Base-by-base conservation (phyloP, 2,329 filamentous ascomycete species). In the Aotearoamyces nothofagi region DNA sequence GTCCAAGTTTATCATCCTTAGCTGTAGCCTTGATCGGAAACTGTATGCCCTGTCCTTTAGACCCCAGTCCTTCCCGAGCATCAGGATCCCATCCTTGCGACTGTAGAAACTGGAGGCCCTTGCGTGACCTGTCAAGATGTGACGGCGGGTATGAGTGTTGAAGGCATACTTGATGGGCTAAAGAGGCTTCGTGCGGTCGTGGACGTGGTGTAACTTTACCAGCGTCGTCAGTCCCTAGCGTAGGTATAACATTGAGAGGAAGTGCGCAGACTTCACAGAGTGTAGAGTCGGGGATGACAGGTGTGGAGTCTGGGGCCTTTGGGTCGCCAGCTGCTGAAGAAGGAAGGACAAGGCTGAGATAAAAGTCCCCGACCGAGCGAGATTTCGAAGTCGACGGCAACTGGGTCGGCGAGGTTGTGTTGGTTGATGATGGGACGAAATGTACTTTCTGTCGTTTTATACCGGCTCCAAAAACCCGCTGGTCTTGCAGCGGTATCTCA, bases 21-120 rank as follows among this genome's bases (percentile, higher is more conserved):
- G 66, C 57, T 26, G 42, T 46, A 1, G 69, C 58, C 47, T 83
- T 83, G 37, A 94, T 61, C 1, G 86, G 86, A 39, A 73, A 75
- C 22, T 76, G 61, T 35, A 82, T 75, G 3, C 86, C 86, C 43
- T 63, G 55, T 1, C 78, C 74, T 2, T 57, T 54, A 7, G 66
- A 66, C 0, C 86, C 86, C 0, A 94, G 60, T 0, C 86, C 86
- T 10, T 57, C 52, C 3, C 82, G 60, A 15, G 69, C 60, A 50
- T 86, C 79, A 0, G 78, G 76, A 41, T 86, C 74, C 71, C 78
- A 86, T 15, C 79, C 79, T 33, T 78, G 66, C 1, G 67, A 60
- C 29, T 69, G 58, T 17, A 86, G 61, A 15, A 78, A 68, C 4
- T 65, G 57, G 5, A 84, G 55, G 0, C 79, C 79, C 60, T 80